Evolutionary conservation across 495 filamentous ascomycete genomes (phyloP), one percentile per base, ranked within the genome.

Genomic region (Podospora tetraspora): DNA sequence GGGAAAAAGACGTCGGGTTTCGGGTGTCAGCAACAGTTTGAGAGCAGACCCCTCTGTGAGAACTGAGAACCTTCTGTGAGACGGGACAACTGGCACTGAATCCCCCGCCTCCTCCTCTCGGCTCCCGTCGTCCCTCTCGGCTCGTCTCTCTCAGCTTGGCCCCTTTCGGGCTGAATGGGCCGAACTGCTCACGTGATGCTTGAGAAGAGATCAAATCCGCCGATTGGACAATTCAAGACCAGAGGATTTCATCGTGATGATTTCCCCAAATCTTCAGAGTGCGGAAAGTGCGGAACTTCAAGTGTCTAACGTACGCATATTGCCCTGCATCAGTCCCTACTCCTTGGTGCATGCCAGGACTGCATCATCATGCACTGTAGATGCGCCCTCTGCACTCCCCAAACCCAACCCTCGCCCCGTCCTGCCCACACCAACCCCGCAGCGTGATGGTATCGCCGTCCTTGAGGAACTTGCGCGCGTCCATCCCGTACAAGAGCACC

Each of bases 401-500:
- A 75, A 93, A 94, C 0, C 91, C 91, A 27, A 94, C 89, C 64
- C 78, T 75, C 30, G 74, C 82, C 1, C 88, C 88, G 12, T 85
- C 84, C 24, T 84, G 82, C 4, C 87, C 90, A 37, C 70, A 73
- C 24, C 81, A 82, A 1, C 93, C 94, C 12, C 86, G 83, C 16
- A 98, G 81, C 16, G 84, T 86, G 32, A 97, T 80, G 3, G 83
- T 88, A 74, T 98, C 94, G 0, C 93, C 93, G 76, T 98, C 94
- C 76, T 92, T 85, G 59, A 98, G 79, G 75, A 94, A 97, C 56
- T 80, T 82, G 59, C 94, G 85, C 70, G 90, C 83, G 37, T 90
- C 90, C 70, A 88, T 91, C 56, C 89, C 90, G 0, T 83, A 81
- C 25, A 94, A 81, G 76, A 86, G 82, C 25, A 92, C 80, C 8